Conservation (phyloP, 495 filamentous ascomycete genomes). For the Daldinia vernicosa region DNA sequence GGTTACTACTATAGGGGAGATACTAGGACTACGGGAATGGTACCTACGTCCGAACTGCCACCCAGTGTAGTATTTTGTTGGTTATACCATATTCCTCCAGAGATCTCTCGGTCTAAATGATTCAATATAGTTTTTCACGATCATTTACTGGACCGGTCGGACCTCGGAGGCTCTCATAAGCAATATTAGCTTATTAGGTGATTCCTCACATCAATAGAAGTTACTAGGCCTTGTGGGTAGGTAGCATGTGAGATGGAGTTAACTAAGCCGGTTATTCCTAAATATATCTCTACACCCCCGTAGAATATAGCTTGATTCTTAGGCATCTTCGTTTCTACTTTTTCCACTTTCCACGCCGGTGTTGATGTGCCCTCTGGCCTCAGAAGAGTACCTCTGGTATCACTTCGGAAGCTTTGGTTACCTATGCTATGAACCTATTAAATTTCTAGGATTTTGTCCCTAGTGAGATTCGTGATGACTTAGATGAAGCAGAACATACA, state of each 20-base stretch:
- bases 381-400: not conserved
- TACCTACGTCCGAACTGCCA: conserved; percentile 43
- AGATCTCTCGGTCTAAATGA: conserved; percentile 42
- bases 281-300: not conserved
- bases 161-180: not conserved
- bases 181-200: not conserved
- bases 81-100: conserved; percentile 48
- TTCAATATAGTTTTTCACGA: conserved; percentile 40
- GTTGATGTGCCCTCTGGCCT: not conserved
- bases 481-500: not conserved
- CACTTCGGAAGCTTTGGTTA: not conserved
- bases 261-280: not conserved
- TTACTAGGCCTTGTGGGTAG: not conserved
- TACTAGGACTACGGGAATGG: conserved; percentile 40
- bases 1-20: conserved; percentile 37
- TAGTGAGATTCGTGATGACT: not conserved
- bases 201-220: not conserved
- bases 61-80: conserved; percentile 37
- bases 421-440: not conserved
- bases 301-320: not conserved
- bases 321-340: not conserved
- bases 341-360: not conserved
- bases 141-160: conserved; percentile 49
- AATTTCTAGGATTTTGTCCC: not conserved
- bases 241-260: not conserved